These are phyloP conservation scores for Globisporangium radiosum DNA, from an alignment of 352 stramenopile genomes.

Conservation along the genomic window DNA sequence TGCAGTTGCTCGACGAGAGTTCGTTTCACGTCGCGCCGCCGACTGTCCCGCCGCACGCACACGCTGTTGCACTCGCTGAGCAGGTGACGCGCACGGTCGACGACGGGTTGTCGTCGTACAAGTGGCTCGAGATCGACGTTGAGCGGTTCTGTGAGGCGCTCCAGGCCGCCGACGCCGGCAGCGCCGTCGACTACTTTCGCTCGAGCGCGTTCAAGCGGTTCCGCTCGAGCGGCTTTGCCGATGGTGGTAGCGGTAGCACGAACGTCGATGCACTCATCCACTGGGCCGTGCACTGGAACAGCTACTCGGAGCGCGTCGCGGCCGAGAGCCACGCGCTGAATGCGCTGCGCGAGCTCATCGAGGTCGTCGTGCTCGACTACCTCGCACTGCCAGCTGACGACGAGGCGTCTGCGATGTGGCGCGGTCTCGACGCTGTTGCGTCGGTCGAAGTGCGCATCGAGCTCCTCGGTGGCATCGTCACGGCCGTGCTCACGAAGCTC, in stretches of 20 bases:
- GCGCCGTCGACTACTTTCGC: conserved; percentile 32
- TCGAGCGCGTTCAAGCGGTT: conserved; percentile 44
- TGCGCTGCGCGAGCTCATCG: conserved; percentile 66
- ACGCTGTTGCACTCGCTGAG: conserved; percentile 63
- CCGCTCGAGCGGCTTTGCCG: conserved; percentile 30
- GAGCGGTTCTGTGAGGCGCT: conserved; percentile 62
- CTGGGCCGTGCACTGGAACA: conserved; percentile 81
- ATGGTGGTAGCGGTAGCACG: conserved; percentile 23
- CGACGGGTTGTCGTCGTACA: conserved; percentile 47
- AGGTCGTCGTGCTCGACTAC: conserved; percentile 78
- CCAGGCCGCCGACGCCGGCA: conserved; percentile 42
- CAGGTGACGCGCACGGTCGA: conserved; percentile 49
- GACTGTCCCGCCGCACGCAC: conserved; percentile 56
- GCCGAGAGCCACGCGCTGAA: conserved; percentile 76
- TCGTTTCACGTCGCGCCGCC: conserved; percentile 58
- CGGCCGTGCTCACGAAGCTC: conserved; percentile 55
- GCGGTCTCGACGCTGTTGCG: conserved; percentile 47
- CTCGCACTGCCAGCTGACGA: conserved; percentile 26
- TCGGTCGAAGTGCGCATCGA: conserved; percentile 52
- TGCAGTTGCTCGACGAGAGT: conserved; percentile 59
- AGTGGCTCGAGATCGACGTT: conserved; percentile 77
- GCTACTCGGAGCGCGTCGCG: conserved; percentile 77
- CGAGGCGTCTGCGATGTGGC: conserved; percentile 41
- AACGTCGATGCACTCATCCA: conserved; percentile 48
- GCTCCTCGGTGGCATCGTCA: conserved; percentile 57